Conservation (phyloP, 129 eudicot genomes). For the Flaveria linearis region DNA sequence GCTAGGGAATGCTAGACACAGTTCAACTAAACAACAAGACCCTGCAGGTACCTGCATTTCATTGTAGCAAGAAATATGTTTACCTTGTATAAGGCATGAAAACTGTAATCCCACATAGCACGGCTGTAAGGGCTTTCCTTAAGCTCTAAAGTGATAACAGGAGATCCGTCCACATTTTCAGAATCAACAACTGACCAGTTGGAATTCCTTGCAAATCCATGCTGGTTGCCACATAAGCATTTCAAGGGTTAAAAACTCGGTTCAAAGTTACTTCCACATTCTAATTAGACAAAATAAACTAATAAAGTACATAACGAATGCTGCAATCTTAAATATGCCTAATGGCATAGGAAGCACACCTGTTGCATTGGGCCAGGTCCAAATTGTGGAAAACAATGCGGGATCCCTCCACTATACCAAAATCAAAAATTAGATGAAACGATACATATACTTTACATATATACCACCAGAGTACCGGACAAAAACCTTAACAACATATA, state of each 20-base stretch:
- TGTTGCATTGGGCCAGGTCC: conserved; percentile 97
- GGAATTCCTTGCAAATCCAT: conserved; percentile 92
- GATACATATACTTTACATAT: neutral
- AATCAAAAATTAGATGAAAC: neutral
- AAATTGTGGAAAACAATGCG: conserved; percentile 98
- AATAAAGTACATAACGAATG: neutral
- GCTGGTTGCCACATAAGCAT: conserved; percentile 51
- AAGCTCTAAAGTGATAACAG: conserved; percentile 76
- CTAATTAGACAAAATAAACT: neutral
- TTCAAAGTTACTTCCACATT: neutral
- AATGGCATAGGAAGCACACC: conserved; percentile 40
- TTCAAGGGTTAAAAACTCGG: conserved; percentile 6
- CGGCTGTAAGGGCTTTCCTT: conserved; percentile 82
- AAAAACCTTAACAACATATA: neutral
- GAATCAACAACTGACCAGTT: conserved; percentile 77
- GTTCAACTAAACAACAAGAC: neutral
- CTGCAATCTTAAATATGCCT: conserved; percentile 15
- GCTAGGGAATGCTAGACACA: neutral
- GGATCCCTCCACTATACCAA: conserved; percentile 80
- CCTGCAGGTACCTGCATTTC: no score
- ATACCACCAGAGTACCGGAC: no score
- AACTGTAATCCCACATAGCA: conserved; percentile 95
- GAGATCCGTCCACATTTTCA: conserved; percentile 69
- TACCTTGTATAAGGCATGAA: conserved; percentile 89
- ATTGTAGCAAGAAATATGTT: neutral